Percentiles rank a stretch among this genome's conserved stretches.
These are phyloP conservation scores for Lichtheimia ornata DNA, from an alignment of 371 early-diverging fungal genomes.

Conservation along the genomic window DNA sequence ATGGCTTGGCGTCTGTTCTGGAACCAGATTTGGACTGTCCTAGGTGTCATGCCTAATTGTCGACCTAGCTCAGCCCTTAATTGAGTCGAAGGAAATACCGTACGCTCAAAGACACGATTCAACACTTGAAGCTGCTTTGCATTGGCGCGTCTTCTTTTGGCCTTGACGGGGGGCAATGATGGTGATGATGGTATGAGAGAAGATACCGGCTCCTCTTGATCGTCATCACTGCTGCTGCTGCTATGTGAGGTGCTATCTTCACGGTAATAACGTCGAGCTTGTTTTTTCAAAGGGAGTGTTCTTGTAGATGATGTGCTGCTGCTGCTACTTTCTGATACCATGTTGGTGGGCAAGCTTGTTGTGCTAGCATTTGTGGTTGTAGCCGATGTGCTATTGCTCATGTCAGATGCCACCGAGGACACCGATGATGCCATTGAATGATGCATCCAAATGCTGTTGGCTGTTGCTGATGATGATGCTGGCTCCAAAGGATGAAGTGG, in stretches of 20 bases:
- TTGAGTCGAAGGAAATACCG: slow-evolving; percentile 70
- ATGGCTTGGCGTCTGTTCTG: slow-evolving; percentile 87
- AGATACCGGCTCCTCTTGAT: slow-evolving; percentile 14
- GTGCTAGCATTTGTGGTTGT: background rate
- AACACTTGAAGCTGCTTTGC: slow-evolving; percentile 57
- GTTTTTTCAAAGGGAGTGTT: slow-evolving; percentile 8
- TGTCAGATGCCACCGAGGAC: slow-evolving; percentile 29
- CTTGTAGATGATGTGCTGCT: slow-evolving; percentile 1
- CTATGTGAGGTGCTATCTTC: background rate
- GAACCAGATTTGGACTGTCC: slow-evolving; percentile 95
- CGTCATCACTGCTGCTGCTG: background rate
- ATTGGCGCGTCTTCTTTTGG: slow-evolving; percentile 54
- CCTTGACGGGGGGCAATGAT: slow-evolving; percentile 30
- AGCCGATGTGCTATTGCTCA: background rate
- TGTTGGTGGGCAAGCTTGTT: too few species aligned
- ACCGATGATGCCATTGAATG: slow-evolving; percentile 35
- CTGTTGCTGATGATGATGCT: background rate
- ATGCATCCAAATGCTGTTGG: slow-evolving; percentile 12
- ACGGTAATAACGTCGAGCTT: background rate
- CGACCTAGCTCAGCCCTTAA: slow-evolving; percentile 83
- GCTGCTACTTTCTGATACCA: background rate
- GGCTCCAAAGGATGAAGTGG: too few species aligned
- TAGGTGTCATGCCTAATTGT: slow-evolving; percentile 83
- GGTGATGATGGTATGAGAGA: background rate
- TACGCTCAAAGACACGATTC: slow-evolving; percentile 60